Base-by-base conservation (phyloP, 257 asterid genomes). In the Nyctanthes arbortristis region DNA sequence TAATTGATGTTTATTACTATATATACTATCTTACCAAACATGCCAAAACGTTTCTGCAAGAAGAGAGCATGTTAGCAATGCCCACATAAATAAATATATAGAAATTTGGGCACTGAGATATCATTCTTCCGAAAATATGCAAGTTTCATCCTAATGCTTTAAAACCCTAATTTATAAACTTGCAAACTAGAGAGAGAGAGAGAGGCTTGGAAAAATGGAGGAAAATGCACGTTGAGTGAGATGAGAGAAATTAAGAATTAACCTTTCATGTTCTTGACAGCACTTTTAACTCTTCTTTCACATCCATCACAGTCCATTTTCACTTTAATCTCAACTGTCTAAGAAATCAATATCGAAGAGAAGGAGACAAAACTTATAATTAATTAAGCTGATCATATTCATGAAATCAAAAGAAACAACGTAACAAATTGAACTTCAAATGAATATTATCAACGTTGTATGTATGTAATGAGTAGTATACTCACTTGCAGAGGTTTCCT, bases 281-380 rank as follows among this genome's bases (percentile, higher is more conserved):
- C 89, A 70, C 87, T 87, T 79, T 69, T 89, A 61, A 91, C 97
- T 68, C 88, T 87, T 81, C 97, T 87, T 80, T 91, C 97, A 63
- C 97, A 91, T 60, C 97, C 97, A 77, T 91, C 97, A 70, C 97
- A 91, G 73, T 91, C 97, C 91, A 91, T 81, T 80, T 91, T 91
- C 27, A 91, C 95, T 79, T 82, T 89, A 76, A 91, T 85, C 84
- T 91, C 97, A 56, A 91, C 96, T 1, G 96, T 91, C 97, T 91
- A 83, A 68, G 33, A 73, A 54, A 2, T 22, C n/a, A 49, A 59
- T n/a, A n/a, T n/a, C n/a, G n/a, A 4, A 8, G 20, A 16, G 22
- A 31, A 14, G 28, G 14, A 35, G 28, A 11, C 37, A 47, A 7
- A 20, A 62, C n/a, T n/a, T n/a, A 7, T 8, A 59, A 35, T 8